A percentile compares a stretch with the other conserved stretches of the same genome.
These are phyloP conservation scores for Euphrasia arctica DNA, from an alignment of 305 asterid genomes.

Conservation along the genomic window DNA sequence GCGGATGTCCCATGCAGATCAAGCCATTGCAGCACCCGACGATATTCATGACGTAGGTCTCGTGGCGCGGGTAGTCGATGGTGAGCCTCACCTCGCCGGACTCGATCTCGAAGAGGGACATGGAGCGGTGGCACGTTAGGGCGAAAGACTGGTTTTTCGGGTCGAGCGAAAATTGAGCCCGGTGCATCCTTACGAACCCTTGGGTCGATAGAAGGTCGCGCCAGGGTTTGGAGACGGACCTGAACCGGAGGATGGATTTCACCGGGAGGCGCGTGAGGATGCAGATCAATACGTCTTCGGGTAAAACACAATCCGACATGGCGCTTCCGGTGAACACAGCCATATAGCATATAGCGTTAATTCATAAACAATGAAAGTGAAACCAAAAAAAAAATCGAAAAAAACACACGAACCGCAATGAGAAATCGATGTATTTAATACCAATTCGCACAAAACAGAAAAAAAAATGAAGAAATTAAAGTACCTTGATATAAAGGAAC, in stretches of 20 bases:
- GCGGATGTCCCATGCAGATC: background rate
- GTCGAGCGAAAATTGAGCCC: background rate
- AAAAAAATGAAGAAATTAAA: too few relatives aligned
- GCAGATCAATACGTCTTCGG: background rate
- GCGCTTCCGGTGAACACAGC: background rate
- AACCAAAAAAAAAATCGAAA: too few relatives aligned
- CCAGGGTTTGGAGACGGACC: background rate
- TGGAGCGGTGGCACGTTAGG: background rate
- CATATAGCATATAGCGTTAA: background rate
- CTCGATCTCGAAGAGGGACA: background rate
- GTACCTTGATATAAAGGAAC: too few relatives aligned
- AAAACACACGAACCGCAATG: too few relatives aligned
- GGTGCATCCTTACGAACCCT: background rate
- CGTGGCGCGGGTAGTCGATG: background rate
- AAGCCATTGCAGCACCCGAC: slow-evolving; percentile 6
- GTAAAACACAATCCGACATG: background rate
- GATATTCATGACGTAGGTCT: background rate
- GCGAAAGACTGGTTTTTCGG: background rate
- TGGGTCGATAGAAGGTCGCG: background rate
- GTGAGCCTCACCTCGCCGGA: background rate
- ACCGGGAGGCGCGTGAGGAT: background rate
- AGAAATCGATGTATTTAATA: too few relatives aligned
- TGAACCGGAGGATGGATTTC: background rate
- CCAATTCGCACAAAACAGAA: too few relatives aligned
- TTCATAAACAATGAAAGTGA: background rate